A percentile compares a stretch with the other conserved stretches of the same genome.
phyloP scores from a whole-genome alignment of 441 rosid species.

The Euphorbia celastroides region DNA sequence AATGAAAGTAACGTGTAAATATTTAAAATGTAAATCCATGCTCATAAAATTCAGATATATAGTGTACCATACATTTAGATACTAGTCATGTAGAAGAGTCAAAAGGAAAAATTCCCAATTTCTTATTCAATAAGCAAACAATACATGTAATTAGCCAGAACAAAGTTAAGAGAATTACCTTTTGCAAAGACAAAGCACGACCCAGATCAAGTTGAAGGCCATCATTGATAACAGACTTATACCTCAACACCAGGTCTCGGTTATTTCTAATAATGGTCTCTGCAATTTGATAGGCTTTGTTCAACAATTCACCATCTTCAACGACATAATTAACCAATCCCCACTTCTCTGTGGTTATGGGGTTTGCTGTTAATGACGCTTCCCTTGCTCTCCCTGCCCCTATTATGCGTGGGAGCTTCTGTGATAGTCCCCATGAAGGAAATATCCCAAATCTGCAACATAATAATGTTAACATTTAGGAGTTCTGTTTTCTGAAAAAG shows the following conservation, averaged over 20 bases:
- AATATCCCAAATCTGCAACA: conserved; percentile 65
- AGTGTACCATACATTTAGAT: too few species aligned
- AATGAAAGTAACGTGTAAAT: too few species aligned
- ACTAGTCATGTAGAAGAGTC: too few species aligned
- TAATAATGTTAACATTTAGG: neutral
- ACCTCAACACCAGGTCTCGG: conserved; percentile 64
- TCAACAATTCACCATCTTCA: conserved; percentile 49
- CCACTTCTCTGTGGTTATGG: conserved; percentile 71
- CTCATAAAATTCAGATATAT: too few species aligned
- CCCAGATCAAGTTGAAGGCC: conserved; percentile 71
- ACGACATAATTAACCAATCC: conserved; percentile 83
- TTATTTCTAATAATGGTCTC: conserved; percentile 60
- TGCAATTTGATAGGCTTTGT: conserved; percentile 62
- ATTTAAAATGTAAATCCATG: too few species aligned
- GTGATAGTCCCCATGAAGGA: conserved; percentile 94
- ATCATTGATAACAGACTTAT: conserved; percentile 73
- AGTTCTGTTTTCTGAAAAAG: neutral
- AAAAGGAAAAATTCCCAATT: too few species aligned
- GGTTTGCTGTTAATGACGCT: conserved; percentile 57
- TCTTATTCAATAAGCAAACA: too few species aligned
- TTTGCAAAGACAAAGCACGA: conserved; percentile 65
- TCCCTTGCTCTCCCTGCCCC: conserved; percentile 83
- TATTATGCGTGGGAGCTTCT: conserved; percentile 71
- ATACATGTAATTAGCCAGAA: too few species aligned
- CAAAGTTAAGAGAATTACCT: conserved; percentile 34